Evolutionary conservation across 495 filamentous ascomycete genomes (phyloP).

Genomic region (Penicillium simplicissimum): DNA sequence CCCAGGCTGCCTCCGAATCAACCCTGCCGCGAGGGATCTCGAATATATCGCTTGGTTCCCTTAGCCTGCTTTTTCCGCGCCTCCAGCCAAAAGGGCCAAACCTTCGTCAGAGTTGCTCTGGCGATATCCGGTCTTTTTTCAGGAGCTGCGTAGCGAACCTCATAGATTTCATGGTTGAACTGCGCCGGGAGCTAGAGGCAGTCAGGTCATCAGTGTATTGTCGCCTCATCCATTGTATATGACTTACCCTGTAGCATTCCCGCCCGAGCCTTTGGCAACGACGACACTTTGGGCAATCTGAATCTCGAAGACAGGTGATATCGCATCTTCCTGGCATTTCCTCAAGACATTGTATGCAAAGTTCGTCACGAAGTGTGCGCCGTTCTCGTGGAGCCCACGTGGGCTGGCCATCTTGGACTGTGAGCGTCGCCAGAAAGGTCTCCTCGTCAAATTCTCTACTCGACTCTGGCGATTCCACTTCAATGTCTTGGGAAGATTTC

Average conservation of each 20-base stretch:
- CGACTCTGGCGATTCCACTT: not conserved
- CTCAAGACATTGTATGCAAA: not conserved
- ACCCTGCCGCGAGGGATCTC: too few species aligned
- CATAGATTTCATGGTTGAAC: not conserved
- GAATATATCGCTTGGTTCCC: not conserved
- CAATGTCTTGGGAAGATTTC: not conserved
- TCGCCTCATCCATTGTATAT: not conserved
- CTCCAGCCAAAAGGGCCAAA: not conserved
- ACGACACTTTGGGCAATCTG: not conserved
- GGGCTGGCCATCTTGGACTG: not conserved
- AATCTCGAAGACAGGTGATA: not conserved
- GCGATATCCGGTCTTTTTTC: not conserved
- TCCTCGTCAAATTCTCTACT: not conserved
- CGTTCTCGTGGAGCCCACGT: not conserved
- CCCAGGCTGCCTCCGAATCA: too few species aligned
- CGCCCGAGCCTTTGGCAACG: not conserved
- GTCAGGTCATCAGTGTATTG: not conserved
- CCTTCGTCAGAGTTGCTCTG: not conserved
- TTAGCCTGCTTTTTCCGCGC: not conserved
- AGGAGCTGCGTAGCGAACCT: not conserved
- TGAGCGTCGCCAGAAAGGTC: not conserved
- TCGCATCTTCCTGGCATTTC: not conserved
- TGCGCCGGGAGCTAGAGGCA: not conserved
- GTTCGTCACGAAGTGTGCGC: constrained; percentile 1
- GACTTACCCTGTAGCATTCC: not conserved